A percentile compares a stretch with the other conserved stretches of the same genome.
phyloP scores from a whole-genome alignment of 495 filamentous ascomycete species.

The Penicillium lagena region DNA sequence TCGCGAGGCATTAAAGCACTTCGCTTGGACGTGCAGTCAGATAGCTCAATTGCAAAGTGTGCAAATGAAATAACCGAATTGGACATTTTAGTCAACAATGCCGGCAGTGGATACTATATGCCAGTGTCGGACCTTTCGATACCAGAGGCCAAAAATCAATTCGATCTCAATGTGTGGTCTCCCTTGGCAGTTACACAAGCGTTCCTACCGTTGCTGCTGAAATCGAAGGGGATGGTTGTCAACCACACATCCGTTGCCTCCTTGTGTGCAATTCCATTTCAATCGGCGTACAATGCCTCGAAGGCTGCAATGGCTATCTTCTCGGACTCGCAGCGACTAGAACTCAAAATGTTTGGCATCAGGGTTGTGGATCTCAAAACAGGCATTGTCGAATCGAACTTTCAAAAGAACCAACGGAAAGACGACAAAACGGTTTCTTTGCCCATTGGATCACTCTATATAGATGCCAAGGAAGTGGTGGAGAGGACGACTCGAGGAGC shows the following conservation, averaged over 20 bases:
- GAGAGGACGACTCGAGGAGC: not conserved
- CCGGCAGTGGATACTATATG: constrained; percentile 20
- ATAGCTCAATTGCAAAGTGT: constrained; percentile 19
- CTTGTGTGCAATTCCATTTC: constrained; percentile 46
- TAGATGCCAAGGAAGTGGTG: not conserved
- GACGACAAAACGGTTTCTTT: not conserved
- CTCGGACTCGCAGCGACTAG: constrained; percentile 35
- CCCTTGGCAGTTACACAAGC: constrained; percentile 29
- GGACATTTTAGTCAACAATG: constrained; percentile 40
- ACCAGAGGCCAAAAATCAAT: constrained; percentile 29
- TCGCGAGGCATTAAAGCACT: constrained; percentile 21
- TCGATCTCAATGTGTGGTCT: constrained; percentile 38
- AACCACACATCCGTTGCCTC: constrained; percentile 36
- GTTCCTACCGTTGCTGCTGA: constrained; percentile 35
- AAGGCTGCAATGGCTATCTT: constrained; percentile 6
- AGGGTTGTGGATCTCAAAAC: constrained; percentile 7
- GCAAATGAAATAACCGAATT: constrained; percentile 14
- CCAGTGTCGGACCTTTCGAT: constrained; percentile 30
- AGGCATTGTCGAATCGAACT: constrained; percentile 6
- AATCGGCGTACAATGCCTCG: not conserved
- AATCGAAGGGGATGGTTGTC: constrained; percentile 22
- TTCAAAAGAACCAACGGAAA: not conserved
- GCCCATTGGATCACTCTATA: not conserved
- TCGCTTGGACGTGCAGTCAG: constrained; percentile 26
- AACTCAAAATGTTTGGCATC: constrained; percentile 40